These are phyloP conservation scores for Scleroderma citrinum DNA, from an alignment of 768 basidiomycete genomes.

Conservation along the genomic window DNA sequence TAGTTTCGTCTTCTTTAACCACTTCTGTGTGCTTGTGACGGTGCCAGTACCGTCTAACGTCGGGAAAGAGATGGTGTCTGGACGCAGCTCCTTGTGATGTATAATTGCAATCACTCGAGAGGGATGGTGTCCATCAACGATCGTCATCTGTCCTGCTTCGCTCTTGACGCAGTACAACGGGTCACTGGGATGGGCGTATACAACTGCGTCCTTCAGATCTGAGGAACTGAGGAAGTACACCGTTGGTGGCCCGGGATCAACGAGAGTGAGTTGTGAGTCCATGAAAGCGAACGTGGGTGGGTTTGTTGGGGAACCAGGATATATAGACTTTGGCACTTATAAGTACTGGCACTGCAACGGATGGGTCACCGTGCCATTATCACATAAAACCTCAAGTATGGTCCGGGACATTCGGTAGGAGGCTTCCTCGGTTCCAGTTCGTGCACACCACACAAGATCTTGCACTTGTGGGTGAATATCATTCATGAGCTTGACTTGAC, in stretches of 20 bases:
- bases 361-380: too few species aligned
- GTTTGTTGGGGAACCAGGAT: too few species aligned
- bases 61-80: slow-evolving; percentile 25
- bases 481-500: too few species aligned
- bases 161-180: slow-evolving; percentile 24
- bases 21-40: slow-evolving; percentile 17
- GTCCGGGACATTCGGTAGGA: too few species aligned
- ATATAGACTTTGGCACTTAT: too few species aligned
- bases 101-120: slow-evolving; percentile 17
- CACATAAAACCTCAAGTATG: too few species aligned
- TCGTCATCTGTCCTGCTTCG: slow-evolving; percentile 13
- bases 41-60: not conserved
- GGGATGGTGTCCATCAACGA: slow-evolving; percentile 9
- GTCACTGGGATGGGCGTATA: slow-evolving; percentile 12
- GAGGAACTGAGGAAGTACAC: slow-evolving; percentile 21
- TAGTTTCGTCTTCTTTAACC: slow-evolving; percentile 22
- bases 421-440: too few species aligned
- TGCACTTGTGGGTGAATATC: too few species aligned
- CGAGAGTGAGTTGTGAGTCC: slow-evolving; percentile 26
- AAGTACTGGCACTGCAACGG: too few species aligned
- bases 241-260: slow-evolving; percentile 19
- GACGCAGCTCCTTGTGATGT: slow-evolving; percentile 22
- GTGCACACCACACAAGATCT: too few species aligned
- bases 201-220: slow-evolving; percentile 11
- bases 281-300: slow-evolving; percentile 8